Evolutionary conservation across 2,329 filamentous ascomycete genomes (phyloP).

Genomic region (Coccinonectria pachysandricola): DNA sequence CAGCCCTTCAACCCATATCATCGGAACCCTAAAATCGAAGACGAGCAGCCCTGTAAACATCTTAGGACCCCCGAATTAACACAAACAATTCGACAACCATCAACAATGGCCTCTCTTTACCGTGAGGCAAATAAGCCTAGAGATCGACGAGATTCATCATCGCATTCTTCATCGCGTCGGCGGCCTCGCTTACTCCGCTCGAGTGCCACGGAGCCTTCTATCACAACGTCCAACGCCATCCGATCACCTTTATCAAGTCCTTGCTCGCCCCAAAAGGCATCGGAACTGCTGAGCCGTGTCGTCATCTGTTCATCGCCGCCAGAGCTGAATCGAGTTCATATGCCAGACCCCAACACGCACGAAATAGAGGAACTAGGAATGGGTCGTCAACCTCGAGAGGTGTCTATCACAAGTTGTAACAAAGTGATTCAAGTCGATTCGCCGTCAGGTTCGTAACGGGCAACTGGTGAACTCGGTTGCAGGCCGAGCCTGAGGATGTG

Average conservation of each 20-base stretch:
- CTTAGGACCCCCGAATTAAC: no score
- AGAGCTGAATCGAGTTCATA: no score
- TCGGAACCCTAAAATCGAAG: slow-evolving; percentile 1
- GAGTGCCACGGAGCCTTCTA: slow-evolving; percentile 45
- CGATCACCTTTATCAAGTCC: slow-evolving; percentile 39
- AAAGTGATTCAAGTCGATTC: slow-evolving; percentile 16
- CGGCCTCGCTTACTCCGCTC: slow-evolving; percentile 45
- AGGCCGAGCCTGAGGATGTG: no score
- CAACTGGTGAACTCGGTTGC: no score
- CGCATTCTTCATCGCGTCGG: slow-evolving; percentile 23
- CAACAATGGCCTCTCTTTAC: slow-evolving; percentile 16
- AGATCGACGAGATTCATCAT: slow-evolving; percentile 19
- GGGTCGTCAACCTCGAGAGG: slow-evolving; percentile 11
- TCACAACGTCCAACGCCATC: slow-evolving; percentile 45
- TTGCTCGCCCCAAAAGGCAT: slow-evolving; percentile 38
- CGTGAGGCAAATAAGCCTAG: no score
- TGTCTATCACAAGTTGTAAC: slow-evolving; percentile 13
- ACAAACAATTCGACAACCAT: no score
- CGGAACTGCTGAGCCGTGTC: slow-evolving; percentile 44
- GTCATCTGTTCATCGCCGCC: slow-evolving; percentile 37
- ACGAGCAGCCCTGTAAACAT: slow-evolving; percentile 8
- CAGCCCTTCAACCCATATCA: no score
- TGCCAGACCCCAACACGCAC: slow-evolving; percentile 12
- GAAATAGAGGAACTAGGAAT: slow-evolving; percentile 15
- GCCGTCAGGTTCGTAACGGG: slow-evolving; percentile 18